Percentiles rank a stretch among this genome's conserved stretches.
These are phyloP conservation scores for Tulasnella sp. DNA, from an alignment of 768 basidiomycete species.

Conservation along the genomic window DNA sequence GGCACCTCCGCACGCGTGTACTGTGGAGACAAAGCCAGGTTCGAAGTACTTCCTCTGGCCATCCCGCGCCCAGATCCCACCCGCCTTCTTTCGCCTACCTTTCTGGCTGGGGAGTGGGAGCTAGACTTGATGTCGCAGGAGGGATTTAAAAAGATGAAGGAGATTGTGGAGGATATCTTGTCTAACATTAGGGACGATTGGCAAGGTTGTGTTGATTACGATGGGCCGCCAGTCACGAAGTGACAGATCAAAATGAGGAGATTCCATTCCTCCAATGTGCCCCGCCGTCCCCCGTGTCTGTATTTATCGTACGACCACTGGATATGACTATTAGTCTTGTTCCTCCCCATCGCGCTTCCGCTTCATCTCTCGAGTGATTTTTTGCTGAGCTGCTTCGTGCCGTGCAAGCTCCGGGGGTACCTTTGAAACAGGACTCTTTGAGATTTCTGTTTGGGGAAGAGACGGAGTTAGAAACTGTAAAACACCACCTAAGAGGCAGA, in stretches of 20 bases:
- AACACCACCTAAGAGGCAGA: too few relatives aligned
- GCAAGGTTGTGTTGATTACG: too few relatives aligned
- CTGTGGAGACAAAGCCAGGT: conserved; percentile 25
- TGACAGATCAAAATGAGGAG: too few relatives aligned
- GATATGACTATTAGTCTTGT: conserved; percentile 24
- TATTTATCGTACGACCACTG: background rate
- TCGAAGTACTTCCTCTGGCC: conserved; percentile 22
- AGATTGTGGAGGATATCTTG: conserved; percentile 23
- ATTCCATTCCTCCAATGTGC: too few relatives aligned
- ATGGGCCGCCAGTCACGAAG: too few relatives aligned
- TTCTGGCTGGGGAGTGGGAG: conserved; percentile 27
- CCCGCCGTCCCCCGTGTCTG: too few relatives aligned
- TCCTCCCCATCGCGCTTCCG: conserved; percentile 80
- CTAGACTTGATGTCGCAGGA: conserved; percentile 28
- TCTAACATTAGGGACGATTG: background rate
- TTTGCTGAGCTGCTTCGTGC: conserved; percentile 85
- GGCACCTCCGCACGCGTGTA: conserved; percentile 32
- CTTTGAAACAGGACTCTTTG: conserved; percentile 86
- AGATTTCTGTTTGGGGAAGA: conserved; percentile 49
- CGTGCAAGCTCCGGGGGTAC: conserved; percentile 77
- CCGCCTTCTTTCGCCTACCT: conserved; percentile 20
- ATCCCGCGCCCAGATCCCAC: conserved; percentile 20
- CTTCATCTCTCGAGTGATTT: conserved; percentile 90
- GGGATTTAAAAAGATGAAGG: conserved; percentile 28
- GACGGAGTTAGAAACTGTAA: background rate